Evolutionary conservation across 208 protist genomes (phyloP), one percentile per base, ranked within the genome.

Genomic region (Borovskyia barvae): DNA sequence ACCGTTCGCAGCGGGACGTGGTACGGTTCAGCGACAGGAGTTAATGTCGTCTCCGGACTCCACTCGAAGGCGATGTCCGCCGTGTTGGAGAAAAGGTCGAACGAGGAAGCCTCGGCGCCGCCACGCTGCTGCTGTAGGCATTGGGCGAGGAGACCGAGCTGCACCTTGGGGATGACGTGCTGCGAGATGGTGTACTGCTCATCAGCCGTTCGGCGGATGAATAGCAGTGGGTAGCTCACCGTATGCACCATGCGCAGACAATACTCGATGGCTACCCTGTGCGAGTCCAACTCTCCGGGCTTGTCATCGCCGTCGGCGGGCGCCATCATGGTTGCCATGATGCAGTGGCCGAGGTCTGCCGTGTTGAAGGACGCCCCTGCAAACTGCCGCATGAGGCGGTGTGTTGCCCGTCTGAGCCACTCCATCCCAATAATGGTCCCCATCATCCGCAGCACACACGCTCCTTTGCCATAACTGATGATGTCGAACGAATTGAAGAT

Each of bases 391-490:
- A 90, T 46, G 20, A 87, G 61, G 22, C 68, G 49, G 41, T 75
- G 51, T 9, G 52, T 61, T 3, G 77, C 68, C 14, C 63, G 15
- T 46, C 53, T 57, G 42, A 90, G 51, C 32, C 49, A 54, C 39
- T 63, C 53, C 5, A 49, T 40, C 26, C 68, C 75, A 12, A 85
- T 54, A 19, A 81, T 42, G 35, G 55, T 67, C 33, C 68, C 76
- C 14, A 97, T 42, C 90, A 97, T 92, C 14, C 80, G 71, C 35
- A 97, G 55, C 20, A 96, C 42, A 28, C 66, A 50, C 9, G 85
- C 77, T 0, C 92, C 92, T 41, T 97, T 97, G 51, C 55, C 68
- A 71, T 94, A 96, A 56, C 64, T 80, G 41, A 92, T 84, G 22
- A 37, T 17, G 61, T 85, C 77, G 55, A 92, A 90, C 11, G 64